These are phyloP conservation scores for Globisporangium lucens DNA, from an alignment of 352 stramenopile genomes.

Conservation along the genomic window DNA sequence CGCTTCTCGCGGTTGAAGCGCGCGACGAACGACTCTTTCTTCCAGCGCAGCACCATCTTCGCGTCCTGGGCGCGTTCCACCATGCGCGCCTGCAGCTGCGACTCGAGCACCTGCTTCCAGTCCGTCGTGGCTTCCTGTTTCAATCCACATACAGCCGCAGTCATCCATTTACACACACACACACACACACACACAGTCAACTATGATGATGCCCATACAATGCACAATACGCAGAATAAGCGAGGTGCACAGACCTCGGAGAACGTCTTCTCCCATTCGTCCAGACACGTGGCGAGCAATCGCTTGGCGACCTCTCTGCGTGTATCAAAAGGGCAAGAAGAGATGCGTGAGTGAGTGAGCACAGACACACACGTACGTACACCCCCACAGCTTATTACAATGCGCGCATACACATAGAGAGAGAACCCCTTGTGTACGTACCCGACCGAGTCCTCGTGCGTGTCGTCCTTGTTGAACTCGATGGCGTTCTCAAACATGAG, in stretches of 20 bases:
- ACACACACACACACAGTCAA: not conserved
- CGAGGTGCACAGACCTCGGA: slow-evolving; percentile 28
- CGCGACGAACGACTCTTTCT: slow-evolving; percentile 77
- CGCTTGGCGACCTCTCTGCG: slow-evolving; percentile 59
- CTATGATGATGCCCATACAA: not conserved
- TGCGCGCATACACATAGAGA: not conserved
- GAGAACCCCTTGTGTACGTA: slow-evolving; percentile 8
- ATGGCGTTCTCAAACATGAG: slow-evolving; percentile 87
- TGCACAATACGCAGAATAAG: not conserved
- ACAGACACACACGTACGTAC: no score
- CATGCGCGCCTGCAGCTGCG: slow-evolving; percentile 47
- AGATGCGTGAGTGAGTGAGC: no score
- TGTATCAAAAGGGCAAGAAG: not conserved
- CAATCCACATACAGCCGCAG: not conserved
- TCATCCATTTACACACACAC: not conserved
- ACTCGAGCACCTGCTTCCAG: slow-evolving; percentile 54
- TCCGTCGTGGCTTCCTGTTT: slow-evolving; percentile 52
- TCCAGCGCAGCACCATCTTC: slow-evolving; percentile 55
- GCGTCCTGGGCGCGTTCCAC: slow-evolving; percentile 54
- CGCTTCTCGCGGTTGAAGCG: slow-evolving; percentile 78
- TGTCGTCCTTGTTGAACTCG: slow-evolving; percentile 84
- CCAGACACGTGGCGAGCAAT: slow-evolving; percentile 46
- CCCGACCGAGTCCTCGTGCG: slow-evolving; percentile 70
- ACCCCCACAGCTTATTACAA: not conserved
- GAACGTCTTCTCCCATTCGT: slow-evolving; percentile 55